Conservation (phyloP, 495 filamentous ascomycete species). For the Penicillium macrosclerotiorum region DNA sequence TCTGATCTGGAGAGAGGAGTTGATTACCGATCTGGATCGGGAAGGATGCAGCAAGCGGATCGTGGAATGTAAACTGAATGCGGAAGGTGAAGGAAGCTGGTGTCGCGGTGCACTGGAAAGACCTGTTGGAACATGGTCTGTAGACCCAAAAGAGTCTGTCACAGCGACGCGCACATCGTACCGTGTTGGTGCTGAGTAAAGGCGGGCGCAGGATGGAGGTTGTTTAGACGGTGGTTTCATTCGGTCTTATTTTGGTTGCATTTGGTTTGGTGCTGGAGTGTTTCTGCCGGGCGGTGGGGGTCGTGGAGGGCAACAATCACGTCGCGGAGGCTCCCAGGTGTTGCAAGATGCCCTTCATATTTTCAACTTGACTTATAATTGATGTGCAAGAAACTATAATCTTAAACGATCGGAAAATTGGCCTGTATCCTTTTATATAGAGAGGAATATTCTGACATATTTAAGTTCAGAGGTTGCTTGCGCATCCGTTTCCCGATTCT, state of each 20-base stretch:
- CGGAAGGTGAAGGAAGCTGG: slow-evolving; percentile 13
- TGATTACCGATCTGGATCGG: slow-evolving; percentile 8
- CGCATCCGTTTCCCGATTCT: too few species aligned
- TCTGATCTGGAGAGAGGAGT: slow-evolving; percentile 6
- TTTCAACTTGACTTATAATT: too few species aligned
- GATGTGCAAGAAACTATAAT: too few species aligned
- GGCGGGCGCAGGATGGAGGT: background rate
- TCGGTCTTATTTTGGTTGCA: slow-evolving; percentile 31
- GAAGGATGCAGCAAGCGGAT: slow-evolving; percentile 9
- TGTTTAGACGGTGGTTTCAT: too few species aligned
- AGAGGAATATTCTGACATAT: too few species aligned
- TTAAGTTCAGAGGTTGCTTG: too few species aligned
- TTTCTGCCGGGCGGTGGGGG: slow-evolving; percentile 31
- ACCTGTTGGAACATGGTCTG: slow-evolving; percentile 9
- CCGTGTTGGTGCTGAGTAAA: background rate
- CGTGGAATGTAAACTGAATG: slow-evolving; percentile 30
- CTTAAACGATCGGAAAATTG: too few species aligned
- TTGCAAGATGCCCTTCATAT: too few species aligned
- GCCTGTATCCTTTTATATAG: too few species aligned
- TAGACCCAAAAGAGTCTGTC: slow-evolving; percentile 9
- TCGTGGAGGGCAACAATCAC: slow-evolving; percentile 29
- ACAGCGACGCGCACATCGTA: slow-evolving; percentile 13
- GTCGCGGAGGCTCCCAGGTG: too few species aligned
- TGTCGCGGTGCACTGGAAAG: background rate
- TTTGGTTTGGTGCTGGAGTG: slow-evolving; percentile 8